Evolutionary conservation across 768 basidiomycete species (phyloP).

Genomic region (Termitomyces sp.): DNA sequence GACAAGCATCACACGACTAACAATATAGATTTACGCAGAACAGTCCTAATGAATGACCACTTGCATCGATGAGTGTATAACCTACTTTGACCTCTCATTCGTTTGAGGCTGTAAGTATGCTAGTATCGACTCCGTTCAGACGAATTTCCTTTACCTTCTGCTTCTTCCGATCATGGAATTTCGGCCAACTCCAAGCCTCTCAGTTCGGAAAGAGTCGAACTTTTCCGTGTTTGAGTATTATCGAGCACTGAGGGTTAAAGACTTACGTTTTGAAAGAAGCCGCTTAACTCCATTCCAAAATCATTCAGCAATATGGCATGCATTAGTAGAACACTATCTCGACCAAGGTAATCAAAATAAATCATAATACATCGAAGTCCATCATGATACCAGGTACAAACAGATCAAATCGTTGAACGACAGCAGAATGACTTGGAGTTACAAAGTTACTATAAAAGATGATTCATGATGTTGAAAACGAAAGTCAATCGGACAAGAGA

Average conservation of each 20-base stretch:
- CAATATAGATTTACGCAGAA: constrained; percentile 57
- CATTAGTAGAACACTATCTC: not conserved
- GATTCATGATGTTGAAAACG: not conserved
- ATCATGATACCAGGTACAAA: not conserved
- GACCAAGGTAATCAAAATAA: not conserved
- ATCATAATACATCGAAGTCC: not conserved
- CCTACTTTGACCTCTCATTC: not conserved
- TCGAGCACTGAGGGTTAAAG: not conserved
- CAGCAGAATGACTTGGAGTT: not conserved
- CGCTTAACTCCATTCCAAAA: not conserved
- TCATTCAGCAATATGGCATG: not conserved
- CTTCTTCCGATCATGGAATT: not conserved
- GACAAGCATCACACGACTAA: not conserved
- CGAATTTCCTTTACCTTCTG: not conserved
- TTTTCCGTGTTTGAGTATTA: not conserved
- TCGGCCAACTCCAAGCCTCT: not conserved
- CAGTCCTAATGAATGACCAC: constrained; percentile 42
- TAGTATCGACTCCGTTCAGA: not conserved
- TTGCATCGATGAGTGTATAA: not conserved
- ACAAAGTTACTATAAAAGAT: not conserved
- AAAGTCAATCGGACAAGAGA: not conserved
- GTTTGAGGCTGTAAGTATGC: not conserved
- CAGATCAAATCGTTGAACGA: not conserved
- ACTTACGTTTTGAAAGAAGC: not conserved
- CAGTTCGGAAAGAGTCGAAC: not conserved